Conservation (phyloP, 2,329 filamentous ascomycete genomes). For the Fulvia fulva region DNA sequence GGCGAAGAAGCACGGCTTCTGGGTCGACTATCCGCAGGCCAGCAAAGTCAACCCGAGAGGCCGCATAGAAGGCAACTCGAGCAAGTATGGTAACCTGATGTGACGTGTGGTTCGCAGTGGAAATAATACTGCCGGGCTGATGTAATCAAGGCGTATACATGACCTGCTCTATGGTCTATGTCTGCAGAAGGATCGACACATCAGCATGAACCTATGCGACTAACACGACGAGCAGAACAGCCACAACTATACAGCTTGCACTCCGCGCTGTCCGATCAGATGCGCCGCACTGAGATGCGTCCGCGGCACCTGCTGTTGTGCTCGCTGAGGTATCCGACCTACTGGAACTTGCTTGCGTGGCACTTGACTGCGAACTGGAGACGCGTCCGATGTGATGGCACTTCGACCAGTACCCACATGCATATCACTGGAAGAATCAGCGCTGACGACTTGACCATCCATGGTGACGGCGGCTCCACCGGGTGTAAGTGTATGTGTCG, state of each 20-base stretch:
- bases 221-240: not conserved
- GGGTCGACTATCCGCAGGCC: slow-evolving; percentile 13
- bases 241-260: not conserved
- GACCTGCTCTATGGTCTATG: not conserved
- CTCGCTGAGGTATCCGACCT: not conserved
- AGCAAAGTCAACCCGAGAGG: slow-evolving; percentile 1
- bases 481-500: not conserved
- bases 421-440: not conserved
- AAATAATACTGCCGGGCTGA: not conserved
- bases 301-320: not conserved
- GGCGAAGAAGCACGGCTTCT: slow-evolving; percentile 10
- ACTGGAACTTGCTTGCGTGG: not conserved
- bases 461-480: not conserved
- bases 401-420: not conserved
- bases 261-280: not conserved
- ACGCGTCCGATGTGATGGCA: not conserved
- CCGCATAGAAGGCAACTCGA: slow-evolving; percentile 5
- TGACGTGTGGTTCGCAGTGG: not conserved
- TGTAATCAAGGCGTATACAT: not conserved
- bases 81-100: slow-evolving; percentile 12
- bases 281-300: not conserved
- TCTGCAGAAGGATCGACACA: too few species aligned
- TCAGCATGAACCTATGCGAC: not conserved
- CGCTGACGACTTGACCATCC: not conserved
- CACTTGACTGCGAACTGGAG: not conserved